Percentiles rank a stretch among this genome's conserved stretches.
Evolutionary conservation across 345 rosid genomes (phyloP).

Genomic region (Litchi chinensis): DNA sequence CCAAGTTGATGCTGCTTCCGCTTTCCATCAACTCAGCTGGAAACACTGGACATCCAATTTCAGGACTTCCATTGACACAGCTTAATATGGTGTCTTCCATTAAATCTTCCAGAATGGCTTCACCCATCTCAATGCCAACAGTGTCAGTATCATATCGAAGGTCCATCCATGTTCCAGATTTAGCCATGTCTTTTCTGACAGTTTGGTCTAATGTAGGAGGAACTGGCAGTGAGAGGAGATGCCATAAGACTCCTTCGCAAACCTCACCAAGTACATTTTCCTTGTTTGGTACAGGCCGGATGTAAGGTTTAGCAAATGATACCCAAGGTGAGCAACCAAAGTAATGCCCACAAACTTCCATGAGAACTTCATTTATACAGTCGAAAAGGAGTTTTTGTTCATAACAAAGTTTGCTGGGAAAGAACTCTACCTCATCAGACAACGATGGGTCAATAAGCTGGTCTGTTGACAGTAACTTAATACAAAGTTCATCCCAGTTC

Average conservation of each 20-base stretch:
- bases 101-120: conserved; percentile 62
- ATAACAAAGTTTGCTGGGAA: conserved; percentile 49
- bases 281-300: conserved; percentile 49
- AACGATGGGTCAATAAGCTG: conserved; percentile 66
- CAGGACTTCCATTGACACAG: conserved; percentile 29
- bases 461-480: conserved; percentile 59
- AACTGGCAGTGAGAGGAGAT: conserved; percentile 62
- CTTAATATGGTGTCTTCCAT: conserved; percentile 52
- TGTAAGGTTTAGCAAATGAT: conserved; percentile 47
- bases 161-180: conserved; percentile 69
- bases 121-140: conserved; percentile 50
- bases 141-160: conserved; percentile 46
- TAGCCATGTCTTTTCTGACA: conserved; percentile 69
- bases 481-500: conserved; percentile 70
- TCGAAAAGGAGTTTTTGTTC: conserved; percentile 64
- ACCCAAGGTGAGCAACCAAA: conserved; percentile 55
- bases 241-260: conserved; percentile 71
- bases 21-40: conserved; percentile 36
- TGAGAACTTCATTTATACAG: conserved; percentile 76
- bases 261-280: conserved; percentile 49
- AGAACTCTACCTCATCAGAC: conserved; percentile 54
- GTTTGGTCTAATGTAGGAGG: conserved; percentile 77
- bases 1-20: conserved; percentile 28
- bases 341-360: conserved; percentile 52
- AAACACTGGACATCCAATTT: conserved; percentile 22